Base-by-base conservation (phyloP, 2,329 filamentous ascomycete genomes). In the Eurotiales sp. region DNA sequence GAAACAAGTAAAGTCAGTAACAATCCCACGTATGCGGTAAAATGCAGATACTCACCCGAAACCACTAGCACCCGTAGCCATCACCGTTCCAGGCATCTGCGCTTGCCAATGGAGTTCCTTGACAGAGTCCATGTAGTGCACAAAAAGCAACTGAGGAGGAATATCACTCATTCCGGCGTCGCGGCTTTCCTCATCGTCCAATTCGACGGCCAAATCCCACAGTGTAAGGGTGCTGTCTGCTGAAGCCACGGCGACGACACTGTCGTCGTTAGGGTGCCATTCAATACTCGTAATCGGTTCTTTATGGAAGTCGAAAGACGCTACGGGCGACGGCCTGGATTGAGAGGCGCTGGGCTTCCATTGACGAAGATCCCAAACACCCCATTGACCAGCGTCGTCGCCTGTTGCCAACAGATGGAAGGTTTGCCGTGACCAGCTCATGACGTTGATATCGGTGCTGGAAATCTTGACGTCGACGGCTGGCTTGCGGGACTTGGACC, bases 101-200 rank as follows among this genome's bases (percentile, higher is more conserved):
- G 87, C 88, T 74, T 97, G 92, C 92, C 93, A 99, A 74, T 99
- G 93, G 32, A 91, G 75, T 73, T 99, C 93, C 81, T 96, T 97
- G 51, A 90, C 90, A 61, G 89, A 85, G 63, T 95, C 87, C 76
- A 95, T 90, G 68, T 95, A 96, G 73, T 99, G 93, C 64, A 96
- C 90, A 70, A 99, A 99, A 57, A 99, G 76, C 61, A 99, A 73
- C 72, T 99, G 93, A 4, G 93, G 90, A 53, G 93, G 93, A 56
- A 97, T 90, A 56, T 96, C 92, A 64, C 88, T 84, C 36, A 92
- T 84, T 48, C 89, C 90, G 0, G 86, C 90, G 3, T 95, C 89
- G 67, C 85, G 88, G 73, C 87, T 95, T 78, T 97, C 93, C 72
- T 99, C 93, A 66, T 97, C 93, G 62, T 99, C 93, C 55, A 97